Conservation (phyloP, 225 moss, liverwort and hornwort genomes). For the Sphagnum contortum region DNA sequence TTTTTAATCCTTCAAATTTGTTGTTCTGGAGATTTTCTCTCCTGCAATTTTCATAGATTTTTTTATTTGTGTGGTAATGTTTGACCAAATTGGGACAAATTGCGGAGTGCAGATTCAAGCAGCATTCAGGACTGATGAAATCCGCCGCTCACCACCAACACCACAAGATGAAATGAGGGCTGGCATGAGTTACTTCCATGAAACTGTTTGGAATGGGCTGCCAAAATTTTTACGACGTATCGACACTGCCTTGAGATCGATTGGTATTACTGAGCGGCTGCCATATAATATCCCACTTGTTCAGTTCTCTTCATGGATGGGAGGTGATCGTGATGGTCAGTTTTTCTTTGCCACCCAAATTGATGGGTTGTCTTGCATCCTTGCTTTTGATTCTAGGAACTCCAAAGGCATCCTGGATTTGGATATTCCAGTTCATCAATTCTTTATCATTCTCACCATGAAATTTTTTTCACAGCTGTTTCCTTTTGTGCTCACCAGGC, state of each 20-base stretch:
- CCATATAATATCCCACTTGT: conserved; percentile 51
- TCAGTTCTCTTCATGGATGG: conserved; percentile 72
- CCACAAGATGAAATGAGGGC: conserved; percentile 71
- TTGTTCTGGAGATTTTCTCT: too few species aligned
- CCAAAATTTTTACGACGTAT: conserved; percentile 58
- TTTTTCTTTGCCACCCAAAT: neutral
- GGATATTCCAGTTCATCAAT: neutral
- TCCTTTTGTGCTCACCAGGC: neutral
- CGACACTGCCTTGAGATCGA: conserved; percentile 57
- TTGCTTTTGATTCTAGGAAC: too few species aligned
- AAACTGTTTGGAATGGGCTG: conserved; percentile 58
- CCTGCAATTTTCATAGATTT: too few species aligned
- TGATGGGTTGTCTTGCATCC: too few species aligned
- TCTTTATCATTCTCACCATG: neutral
- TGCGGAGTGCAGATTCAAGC: conserved; percentile 47
- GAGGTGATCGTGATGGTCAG: conserved; percentile 60
- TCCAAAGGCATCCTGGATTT: neutral
- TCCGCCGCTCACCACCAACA: conserved; percentile 53
- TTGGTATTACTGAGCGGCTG: conserved; percentile 50
- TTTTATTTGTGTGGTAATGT: too few species aligned
- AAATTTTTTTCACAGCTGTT: neutral
- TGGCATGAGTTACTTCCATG: conserved; percentile 65
- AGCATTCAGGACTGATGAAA: conserved; percentile 60
- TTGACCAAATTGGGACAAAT: too few species aligned
- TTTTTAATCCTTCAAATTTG: too few species aligned